Percentiles rank a stretch among this genome's conserved stretches.
Evolutionary conservation across 306 rosid genomes (phyloP).

Genomic region (Lathyrus tuberosus): DNA sequence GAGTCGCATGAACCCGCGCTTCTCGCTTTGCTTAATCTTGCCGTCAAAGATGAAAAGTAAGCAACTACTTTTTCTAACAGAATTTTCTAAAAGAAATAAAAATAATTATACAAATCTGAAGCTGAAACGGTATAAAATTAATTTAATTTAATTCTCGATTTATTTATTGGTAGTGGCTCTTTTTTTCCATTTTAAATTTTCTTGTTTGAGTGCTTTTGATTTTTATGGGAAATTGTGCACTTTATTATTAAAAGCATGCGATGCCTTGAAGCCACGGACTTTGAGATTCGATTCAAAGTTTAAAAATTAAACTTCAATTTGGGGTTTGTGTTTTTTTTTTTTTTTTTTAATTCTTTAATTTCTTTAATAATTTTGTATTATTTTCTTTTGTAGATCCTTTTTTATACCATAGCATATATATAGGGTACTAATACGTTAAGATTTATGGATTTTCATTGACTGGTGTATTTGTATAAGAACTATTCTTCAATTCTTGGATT

Average conservation of each 20-base stretch:
- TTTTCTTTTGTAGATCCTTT: not conserved
- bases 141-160: conserved; percentile 4
- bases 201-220: conserved; percentile 34
- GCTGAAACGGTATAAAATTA: not conserved
- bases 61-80: not conserved
- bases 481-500: conserved; percentile 37
- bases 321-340: not conserved
- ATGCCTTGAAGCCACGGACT: conserved; percentile 41
- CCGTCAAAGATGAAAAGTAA: conserved; percentile 93
- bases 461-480: conserved; percentile 2
- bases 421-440: conserved; percentile 2
- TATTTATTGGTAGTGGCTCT: not conserved
- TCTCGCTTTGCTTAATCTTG: conserved; percentile 93
- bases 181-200: not conserved
- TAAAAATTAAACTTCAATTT: not conserved
- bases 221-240: conserved; percentile 33
- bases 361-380: not conserved
- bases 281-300: conserved; percentile 32
- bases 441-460: conserved; percentile 18
- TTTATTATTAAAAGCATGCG: conserved; percentile 19
- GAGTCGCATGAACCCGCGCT: conserved; percentile 77
- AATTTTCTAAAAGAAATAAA: not conserved
- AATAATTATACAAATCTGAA: not conserved
- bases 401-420: too few species aligned
- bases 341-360: not conserved